A percentile compares a stretch with the other conserved stretches of the same genome.
phyloP scores from a whole-genome alignment of 192 early-diverging fungal species.

The Backusella westeae region DNA sequence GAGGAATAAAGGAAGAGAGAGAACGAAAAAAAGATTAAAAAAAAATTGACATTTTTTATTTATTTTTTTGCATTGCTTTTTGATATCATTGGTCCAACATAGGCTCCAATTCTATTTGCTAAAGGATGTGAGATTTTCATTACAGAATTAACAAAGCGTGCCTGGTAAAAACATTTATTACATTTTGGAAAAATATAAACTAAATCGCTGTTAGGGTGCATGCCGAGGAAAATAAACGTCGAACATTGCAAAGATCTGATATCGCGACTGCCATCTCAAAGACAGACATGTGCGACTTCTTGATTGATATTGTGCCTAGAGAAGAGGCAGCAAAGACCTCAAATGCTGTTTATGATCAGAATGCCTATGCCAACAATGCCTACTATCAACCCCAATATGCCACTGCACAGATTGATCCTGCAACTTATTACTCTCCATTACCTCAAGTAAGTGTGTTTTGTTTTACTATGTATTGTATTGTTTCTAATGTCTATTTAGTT shows the following conservation, averaged over 20 bases:
- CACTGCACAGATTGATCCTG: conserved; percentile 26
- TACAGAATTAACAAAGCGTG: conserved; percentile 78
- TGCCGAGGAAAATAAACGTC: conserved; percentile 95
- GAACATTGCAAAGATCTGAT: conserved; percentile 91
- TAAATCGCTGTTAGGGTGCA: conserved; percentile 59
- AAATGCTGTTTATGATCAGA: conserved; percentile 28
- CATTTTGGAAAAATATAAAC: not conserved
- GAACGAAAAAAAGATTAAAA: not conserved
- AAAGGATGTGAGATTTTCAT: conserved; percentile 99
- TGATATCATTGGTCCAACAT: conserved; percentile 60
- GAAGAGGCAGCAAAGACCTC: conserved; percentile 57
- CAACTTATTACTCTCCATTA: conserved; percentile 36
- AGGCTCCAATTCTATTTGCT: conserved; percentile 92
- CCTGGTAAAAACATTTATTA: conserved; percentile 50
- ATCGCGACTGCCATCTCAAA: conserved; percentile 85
- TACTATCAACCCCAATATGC: conserved; percentile 1
- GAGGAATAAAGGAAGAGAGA: not conserved
- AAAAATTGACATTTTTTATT: not conserved
- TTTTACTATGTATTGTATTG: not conserved
- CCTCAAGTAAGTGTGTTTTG: conserved; percentile 17
- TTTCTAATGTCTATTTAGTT: conserved; percentile 17
- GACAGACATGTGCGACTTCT: conserved; percentile 95
- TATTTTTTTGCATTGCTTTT: conserved; percentile 12
- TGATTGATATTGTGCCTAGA: conserved; percentile 96
- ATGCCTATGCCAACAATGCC: conserved; percentile 22